Evolutionary conservation across 768 basidiomycete species (phyloP).

Genomic region (Tricholoma furcatifolium): DNA sequence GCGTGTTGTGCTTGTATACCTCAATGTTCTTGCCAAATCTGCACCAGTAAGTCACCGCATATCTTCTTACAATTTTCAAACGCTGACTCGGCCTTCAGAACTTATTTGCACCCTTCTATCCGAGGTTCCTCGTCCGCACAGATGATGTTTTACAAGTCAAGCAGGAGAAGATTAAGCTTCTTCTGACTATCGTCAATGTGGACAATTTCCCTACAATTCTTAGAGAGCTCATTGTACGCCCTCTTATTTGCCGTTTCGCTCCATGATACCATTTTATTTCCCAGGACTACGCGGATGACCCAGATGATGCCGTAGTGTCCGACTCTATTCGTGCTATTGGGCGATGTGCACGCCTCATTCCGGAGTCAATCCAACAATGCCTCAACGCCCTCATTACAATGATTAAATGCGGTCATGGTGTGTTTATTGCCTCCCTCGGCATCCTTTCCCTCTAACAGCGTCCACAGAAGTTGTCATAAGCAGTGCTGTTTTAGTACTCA

Average conservation of each 20-base stretch:
- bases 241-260: not conserved
- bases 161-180: slow-evolving; percentile 69
- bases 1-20: slow-evolving; percentile 70
- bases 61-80: not conserved
- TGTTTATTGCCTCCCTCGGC: slow-evolving; percentile 19
- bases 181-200: slow-evolving; percentile 61
- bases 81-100: slow-evolving; percentile 35
- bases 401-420: slow-evolving; percentile 77
- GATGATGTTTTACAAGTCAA: slow-evolving; percentile 70
- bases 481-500: slow-evolving; percentile 81
- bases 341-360: slow-evolving; percentile 63
- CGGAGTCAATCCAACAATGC: slow-evolving; percentile 69
- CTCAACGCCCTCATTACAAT: slow-evolving; percentile 74
- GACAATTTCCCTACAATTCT: slow-evolving; percentile 74
- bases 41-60: slow-evolving; percentile 53
- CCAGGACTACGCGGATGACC: slow-evolving; percentile 82
- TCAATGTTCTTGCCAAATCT: slow-evolving; percentile 62
- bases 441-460: not conserved
- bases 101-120: slow-evolving; percentile 61
- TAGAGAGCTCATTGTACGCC: slow-evolving; percentile 82
- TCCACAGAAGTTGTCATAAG: slow-evolving; percentile 69
- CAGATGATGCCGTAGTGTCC: slow-evolving; percentile 67
- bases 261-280: not conserved
- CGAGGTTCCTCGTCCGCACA: slow-evolving; percentile 67
- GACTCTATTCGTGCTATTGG: slow-evolving; percentile 81